Base-by-base conservation (phyloP, 140 eudicot species). In the Oenanthe javanica region DNA sequence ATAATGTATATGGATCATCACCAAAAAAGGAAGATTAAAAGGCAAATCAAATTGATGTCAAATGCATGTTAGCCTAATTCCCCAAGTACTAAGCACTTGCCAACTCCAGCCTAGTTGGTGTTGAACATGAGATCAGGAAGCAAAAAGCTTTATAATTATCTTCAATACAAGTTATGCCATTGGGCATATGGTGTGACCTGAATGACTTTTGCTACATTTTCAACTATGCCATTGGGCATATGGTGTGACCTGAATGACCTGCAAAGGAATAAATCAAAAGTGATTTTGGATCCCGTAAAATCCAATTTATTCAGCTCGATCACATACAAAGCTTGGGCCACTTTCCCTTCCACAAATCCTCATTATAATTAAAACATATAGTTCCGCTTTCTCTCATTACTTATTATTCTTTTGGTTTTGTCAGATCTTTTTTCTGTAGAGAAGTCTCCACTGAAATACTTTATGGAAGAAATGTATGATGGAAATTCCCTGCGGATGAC, bases 401-500 rank as follows among this genome's bases (percentile, higher is more conserved):
- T 73, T 36, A 19, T 78, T 19, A 25, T 54, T 14, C 78, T 75
- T 77, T 76, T 50, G 75, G 14, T 84, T 80, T 81, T 82, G 64
- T 18, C 90, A 92, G 98, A 88, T 72, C 50, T 85, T 10, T 89
- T 82, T 69, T 80, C 87, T 79, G 81, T 89, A 81, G 95, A 90
- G 83, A 89, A 80, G 79, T 92, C 96, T 43, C 98, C 98, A 54
- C 59, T 89, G 78, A 94, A 84, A 78, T 92, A 89, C 84, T 89
- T 90, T 76, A 50, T 92, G 90, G 98, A 92, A 31, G 98, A 92
- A 86, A 85, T 94, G 97, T 49, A 88, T 66, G 85, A 91, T 86
- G 98, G 98, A 75, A 87, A 94, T 85, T 92, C 97, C 10, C 87
- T 94, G 80, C 77, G 93, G 89, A 90, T 86, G 49, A 94, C 98